Percentiles rank a stretch among this genome's conserved stretches.
phyloP scores from a whole-genome alignment of 1,284 basidiomycete genomes.

The Pholiota adiposa region DNA sequence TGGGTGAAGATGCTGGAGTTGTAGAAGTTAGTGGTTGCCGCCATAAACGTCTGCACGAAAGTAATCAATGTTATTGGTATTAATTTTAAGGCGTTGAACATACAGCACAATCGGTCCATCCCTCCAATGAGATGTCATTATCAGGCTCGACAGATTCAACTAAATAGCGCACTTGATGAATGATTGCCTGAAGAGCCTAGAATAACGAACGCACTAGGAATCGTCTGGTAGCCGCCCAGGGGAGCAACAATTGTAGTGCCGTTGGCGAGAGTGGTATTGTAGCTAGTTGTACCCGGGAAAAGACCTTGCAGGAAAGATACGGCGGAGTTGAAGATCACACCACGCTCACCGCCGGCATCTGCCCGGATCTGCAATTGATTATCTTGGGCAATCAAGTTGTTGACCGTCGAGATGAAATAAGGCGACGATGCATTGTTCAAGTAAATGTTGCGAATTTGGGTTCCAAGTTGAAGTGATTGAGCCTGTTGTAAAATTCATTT shows the following conservation, averaged over 20 bases:
- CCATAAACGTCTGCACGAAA: conserved; percentile 49
- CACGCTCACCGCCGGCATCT: conserved; percentile 78
- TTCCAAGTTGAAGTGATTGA: conserved; percentile 73
- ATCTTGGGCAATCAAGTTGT: conserved; percentile 54
- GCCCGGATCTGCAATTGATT: conserved; percentile 61
- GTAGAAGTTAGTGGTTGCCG: conserved; percentile 55
- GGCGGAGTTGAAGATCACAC: conserved; percentile 71
- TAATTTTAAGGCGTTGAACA: background rate
- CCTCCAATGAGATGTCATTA: conserved; percentile 46
- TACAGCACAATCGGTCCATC: conserved; percentile 41
- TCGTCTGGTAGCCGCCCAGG: conserved; percentile 73
- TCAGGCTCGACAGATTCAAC: conserved; percentile 61
- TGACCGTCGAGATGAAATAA: conserved; percentile 62
- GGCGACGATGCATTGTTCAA: conserved; percentile 54
- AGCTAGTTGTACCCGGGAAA: conserved; percentile 59
- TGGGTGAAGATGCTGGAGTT: conserved; percentile 58
- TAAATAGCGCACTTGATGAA: conserved; percentile 18
- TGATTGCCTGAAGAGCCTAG: conserved; percentile 10
- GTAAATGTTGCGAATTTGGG: conserved; percentile 65
- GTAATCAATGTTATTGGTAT: background rate
- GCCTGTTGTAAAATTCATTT: conserved; percentile 35
- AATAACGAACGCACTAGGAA: conserved; percentile 57
- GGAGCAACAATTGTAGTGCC: conserved; percentile 71
- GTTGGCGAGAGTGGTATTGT: conserved; percentile 70
- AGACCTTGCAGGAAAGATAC: conserved; percentile 74